phyloP scores from a whole-genome alignment of 768 basidiomycete genomes.

The Clathrus columnatus region DNA sequence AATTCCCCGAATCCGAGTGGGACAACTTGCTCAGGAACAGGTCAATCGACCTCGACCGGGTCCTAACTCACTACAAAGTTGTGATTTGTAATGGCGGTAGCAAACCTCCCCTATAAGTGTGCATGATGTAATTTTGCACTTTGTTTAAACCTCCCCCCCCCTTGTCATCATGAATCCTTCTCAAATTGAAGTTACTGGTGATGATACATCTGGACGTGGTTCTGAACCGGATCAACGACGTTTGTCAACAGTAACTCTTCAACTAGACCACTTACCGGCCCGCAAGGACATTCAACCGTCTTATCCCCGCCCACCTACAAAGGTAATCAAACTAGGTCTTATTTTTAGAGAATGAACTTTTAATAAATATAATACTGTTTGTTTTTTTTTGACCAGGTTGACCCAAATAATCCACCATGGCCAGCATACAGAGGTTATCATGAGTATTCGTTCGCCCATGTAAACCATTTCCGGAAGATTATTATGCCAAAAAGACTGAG shows the following conservation, averaged over 20 bases:
- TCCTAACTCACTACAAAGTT: no score
- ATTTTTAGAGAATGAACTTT: neutral
- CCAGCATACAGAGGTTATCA: constrained; percentile 77
- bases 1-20: no score
- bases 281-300: constrained; percentile 65
- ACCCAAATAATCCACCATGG: constrained; percentile 8
- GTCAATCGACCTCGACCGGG: no score
- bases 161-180: no score
- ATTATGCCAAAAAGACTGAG: neutral
- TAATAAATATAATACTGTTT: neutral
- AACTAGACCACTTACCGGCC: constrained; percentile 64
- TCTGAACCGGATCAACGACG: no score
- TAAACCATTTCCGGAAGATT: neutral
- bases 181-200: no score
- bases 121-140: no score
- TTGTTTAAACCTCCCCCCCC: no score
- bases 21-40: no score
- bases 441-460: constrained; percentile 74
- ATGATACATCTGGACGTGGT: no score
- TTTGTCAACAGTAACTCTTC: constrained; percentile 52
- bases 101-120: no score
- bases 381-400: neutral
- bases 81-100: no score
- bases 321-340: constrained; percentile 22
- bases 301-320: constrained; percentile 69